Evolutionary conservation across 225 moss, liverwort and hornwort species (phyloP), one percentile per base, ranked within the genome.

Genomic region (Marchantia polymorpha): DNA sequence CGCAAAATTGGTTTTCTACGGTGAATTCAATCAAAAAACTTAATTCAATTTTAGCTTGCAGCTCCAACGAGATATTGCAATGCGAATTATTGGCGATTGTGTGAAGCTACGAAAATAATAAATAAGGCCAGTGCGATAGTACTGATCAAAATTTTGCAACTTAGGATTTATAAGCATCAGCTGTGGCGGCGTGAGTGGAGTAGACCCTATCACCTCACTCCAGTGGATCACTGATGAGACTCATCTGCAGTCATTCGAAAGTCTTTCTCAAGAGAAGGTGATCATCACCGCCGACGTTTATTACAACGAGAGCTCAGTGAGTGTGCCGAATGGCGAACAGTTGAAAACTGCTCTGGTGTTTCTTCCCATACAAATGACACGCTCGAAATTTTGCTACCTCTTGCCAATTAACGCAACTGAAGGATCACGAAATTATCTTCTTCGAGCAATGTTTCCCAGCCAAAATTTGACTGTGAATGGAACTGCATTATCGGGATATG

Each of bases 371-470:
- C 29, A 14, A 9, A 0, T 11, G 7, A 3, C 31, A 22, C 69
- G 69, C 31, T 70, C 69, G 39, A 70, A 70, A 7, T 70, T 70
- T 20, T 70, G 69, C 69, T 70, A 30, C 23, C 6, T 7, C 13
- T 23, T 70, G 14, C 69, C 69, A 9, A 16, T 14, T 11, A 48
- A 70, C 11, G 26, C 2, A 14, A 31, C 25, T 46, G 20, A 16
- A 0, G 29, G 30, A 12, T 26, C n/a, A 12, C 12, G 19, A 8
- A 26, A 26, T 10, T 70, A 26, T 20, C 20, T 70, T 16, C 74
- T 74, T 53, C 74, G 74, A 53, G 74, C 54, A 25, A 74, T 50
- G 19, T 74, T 74, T 55, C 74, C 74, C 6, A 54, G 53, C 29
- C 11, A 50, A 10, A 53, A 74, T 7, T 74, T 74, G 15, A 23